phyloP scores from a whole-genome alignment of 257 asterid species.

The Solanum chmielewskii region DNA sequence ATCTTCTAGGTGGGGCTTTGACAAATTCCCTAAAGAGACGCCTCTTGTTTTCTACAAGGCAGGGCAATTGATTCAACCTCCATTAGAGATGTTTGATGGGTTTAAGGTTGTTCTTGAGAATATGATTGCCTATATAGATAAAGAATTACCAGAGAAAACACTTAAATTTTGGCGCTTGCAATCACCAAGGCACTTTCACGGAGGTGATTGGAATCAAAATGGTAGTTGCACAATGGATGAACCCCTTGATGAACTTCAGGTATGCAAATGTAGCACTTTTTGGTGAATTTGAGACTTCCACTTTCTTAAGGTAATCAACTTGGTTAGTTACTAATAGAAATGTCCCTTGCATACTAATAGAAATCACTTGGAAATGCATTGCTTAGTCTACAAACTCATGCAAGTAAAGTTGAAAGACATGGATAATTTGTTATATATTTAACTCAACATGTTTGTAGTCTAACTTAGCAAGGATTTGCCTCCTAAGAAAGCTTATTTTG shows the following conservation, averaged over 20 bases:
- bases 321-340: neutral
- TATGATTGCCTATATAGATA: slow-evolving; percentile 59
- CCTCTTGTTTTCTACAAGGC: slow-evolving; percentile 75
- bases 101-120: slow-evolving; percentile 54
- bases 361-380: neutral
- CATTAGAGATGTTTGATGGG: slow-evolving; percentile 58
- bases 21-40: slow-evolving; percentile 76
- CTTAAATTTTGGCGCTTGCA: slow-evolving; percentile 87
- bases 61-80: slow-evolving; percentile 65
- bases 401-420: neutral
- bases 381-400: neutral
- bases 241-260: slow-evolving; percentile 75
- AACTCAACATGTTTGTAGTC: too few relatives aligned
- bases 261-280: neutral
- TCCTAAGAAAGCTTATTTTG: neutral
- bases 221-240: slow-evolving; percentile 81
- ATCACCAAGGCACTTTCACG: slow-evolving; percentile 92
- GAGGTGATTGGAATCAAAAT: slow-evolving; percentile 96
- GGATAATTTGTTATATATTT: neutral
- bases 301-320: neutral
- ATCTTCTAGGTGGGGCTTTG: slow-evolving; percentile 75
- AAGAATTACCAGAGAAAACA: slow-evolving; percentile 40
- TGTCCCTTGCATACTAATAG: neutral
- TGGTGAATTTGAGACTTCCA: neutral
- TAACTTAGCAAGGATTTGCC: neutral